These are phyloP conservation scores for Prunella vulgaris DNA, from an alignment of 257 asterid species.

Conservation along the genomic window DNA sequence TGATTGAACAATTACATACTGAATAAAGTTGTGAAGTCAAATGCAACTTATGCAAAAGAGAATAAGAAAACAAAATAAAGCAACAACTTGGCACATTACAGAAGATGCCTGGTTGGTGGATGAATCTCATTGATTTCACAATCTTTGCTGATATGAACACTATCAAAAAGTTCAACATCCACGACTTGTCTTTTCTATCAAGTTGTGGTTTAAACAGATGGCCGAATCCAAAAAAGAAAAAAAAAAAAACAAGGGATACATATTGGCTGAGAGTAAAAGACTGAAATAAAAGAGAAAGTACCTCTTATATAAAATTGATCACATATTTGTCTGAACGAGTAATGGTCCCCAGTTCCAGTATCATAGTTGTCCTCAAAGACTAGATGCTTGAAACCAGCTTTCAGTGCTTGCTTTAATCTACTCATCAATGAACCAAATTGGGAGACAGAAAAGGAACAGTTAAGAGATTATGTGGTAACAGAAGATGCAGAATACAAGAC, in stretches of 20 bases:
- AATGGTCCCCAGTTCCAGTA: constrained; percentile 99
- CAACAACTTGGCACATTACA: neutral
- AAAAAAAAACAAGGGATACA: too few species aligned
- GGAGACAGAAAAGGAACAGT: neutral
- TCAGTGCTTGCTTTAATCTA: constrained; percentile 94
- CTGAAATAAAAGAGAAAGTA: constrained; percentile 18
- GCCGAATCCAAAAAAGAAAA: neutral
- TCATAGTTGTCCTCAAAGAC: constrained; percentile 97
- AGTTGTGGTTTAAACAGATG: neutral
- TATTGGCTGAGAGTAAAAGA: neutral
- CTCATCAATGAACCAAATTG: constrained; percentile 18
- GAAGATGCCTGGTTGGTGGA: neutral
- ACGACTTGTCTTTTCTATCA: too few species aligned
- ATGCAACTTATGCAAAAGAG: neutral
- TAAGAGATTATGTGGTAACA: neutral
- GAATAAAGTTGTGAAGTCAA: neutral
- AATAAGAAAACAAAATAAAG: neutral
- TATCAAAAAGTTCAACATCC: neutral
- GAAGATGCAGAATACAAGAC: neutral
- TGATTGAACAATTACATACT: neutral
- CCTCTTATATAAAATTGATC: constrained; percentile 91
- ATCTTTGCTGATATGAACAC: neutral
- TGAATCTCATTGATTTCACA: neutral
- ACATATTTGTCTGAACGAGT: constrained; percentile 92
- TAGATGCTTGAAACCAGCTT: constrained; percentile 96